Percentiles rank a stretch among this genome's conserved stretches.
Evolutionary conservation across 2,329 filamentous ascomycete species (phyloP).

Genomic region (Fusarium musae): DNA sequence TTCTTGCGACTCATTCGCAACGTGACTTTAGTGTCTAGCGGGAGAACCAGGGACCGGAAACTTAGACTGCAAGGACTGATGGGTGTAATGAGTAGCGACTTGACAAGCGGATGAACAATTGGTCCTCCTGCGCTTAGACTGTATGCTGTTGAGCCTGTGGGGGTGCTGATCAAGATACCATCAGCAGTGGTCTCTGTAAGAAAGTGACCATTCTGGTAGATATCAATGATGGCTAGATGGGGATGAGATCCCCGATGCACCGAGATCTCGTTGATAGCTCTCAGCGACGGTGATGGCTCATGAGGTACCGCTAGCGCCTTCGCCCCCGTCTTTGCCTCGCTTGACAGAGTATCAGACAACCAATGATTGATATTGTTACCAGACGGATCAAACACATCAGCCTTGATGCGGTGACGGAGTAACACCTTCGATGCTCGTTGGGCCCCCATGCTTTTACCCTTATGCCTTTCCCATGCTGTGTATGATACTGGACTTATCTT

Average conservation of each 20-base stretch:
- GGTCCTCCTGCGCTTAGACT: constrained; percentile 91
- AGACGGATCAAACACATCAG: constrained; percentile 80
- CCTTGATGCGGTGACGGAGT: constrained; percentile 85
- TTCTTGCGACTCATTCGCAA: constrained; percentile 85
- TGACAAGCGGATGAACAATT: constrained; percentile 93
- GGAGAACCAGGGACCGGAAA: constrained; percentile 90
- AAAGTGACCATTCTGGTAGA: constrained; percentile 88
- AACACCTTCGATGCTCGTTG: constrained; percentile 82
- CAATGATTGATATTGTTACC: constrained; percentile 69
- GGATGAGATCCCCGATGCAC: constrained; percentile 91
- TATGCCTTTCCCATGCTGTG: constrained; percentile 75
- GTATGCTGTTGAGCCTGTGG: constrained; percentile 95
- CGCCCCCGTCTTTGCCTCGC: constrained; percentile 54
- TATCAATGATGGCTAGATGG: constrained; percentile 90
- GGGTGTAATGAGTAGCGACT: constrained; percentile 88
- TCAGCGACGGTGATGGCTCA: constrained; percentile 58
- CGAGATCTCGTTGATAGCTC: constrained; percentile 94
- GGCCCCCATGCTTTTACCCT: constrained; percentile 83
- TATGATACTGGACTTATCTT: constrained; percentile 28
- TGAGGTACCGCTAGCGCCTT: constrained; percentile 50
- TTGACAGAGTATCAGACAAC: constrained; percentile 58
- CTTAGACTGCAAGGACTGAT: constrained; percentile 93
- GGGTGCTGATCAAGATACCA: constrained; percentile 92
- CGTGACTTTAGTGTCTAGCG: constrained; percentile 84
- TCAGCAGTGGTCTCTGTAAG: constrained; percentile 95